Percentiles rank a stretch among this genome's conserved stretches.
Evolutionary conservation across 495 filamentous ascomycete genomes (phyloP).

Genomic region (Usnea hakonensis): DNA sequence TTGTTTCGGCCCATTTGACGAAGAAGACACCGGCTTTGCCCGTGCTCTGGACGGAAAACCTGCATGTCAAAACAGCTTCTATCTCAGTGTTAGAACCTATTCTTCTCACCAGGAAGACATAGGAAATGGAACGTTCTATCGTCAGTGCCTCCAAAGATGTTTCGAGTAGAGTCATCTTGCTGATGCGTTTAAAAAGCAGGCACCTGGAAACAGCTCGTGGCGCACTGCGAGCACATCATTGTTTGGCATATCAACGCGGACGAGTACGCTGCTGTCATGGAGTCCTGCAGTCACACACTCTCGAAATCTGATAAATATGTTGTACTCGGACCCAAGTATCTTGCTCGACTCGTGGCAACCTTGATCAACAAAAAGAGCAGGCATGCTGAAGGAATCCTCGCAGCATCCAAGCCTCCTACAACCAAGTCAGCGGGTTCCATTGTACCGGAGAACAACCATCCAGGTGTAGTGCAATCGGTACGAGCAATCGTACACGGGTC

Average conservation of each 20-base stretch:
- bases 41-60: not conserved
- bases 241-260: not conserved
- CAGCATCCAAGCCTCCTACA: not conserved
- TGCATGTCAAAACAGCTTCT: not conserved
- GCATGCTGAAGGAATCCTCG: not conserved
- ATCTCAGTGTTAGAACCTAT: not conserved
- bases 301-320: not conserved
- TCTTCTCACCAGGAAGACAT: no score
- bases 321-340: not conserved
- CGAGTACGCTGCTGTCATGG: not conserved
- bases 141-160: not conserved
- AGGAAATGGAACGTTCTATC: not conserved
- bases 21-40: not conserved
- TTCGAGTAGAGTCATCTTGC: not conserved
- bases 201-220: not conserved
- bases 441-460: not conserved
- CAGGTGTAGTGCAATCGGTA: not conserved
- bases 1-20: not conserved
- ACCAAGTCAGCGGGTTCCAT: not conserved
- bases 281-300: not conserved
- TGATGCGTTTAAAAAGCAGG: not conserved
- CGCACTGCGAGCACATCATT: not conserved
- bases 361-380: not conserved
- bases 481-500: not conserved
- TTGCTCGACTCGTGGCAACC: not conserved